These are phyloP conservation scores for Acanthamoeba royreba DNA, from an alignment of 208 protist species.

Conservation along the genomic window DNA sequence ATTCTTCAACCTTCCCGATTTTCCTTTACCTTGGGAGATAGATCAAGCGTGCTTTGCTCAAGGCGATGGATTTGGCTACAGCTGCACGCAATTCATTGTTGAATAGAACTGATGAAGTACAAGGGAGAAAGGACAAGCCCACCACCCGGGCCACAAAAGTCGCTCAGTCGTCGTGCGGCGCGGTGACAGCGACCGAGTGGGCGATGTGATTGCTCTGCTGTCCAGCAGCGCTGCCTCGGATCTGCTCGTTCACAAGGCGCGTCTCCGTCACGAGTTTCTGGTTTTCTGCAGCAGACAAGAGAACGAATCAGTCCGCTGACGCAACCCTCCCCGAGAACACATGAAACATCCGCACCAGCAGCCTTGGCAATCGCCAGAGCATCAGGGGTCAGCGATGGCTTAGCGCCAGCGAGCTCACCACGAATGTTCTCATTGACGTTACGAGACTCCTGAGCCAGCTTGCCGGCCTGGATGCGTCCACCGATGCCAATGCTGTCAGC, in stretches of 20 bases:
- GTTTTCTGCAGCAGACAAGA: neutral
- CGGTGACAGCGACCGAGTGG: neutral
- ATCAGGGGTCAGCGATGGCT: neutral
- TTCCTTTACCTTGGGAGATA: too few species aligned
- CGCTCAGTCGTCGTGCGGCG: neutral
- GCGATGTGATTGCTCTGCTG: constrained; percentile 8
- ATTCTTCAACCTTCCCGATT: too few species aligned
- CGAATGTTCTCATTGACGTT: constrained; percentile 32
- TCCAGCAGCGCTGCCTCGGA: neutral
- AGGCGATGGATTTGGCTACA: too few species aligned
- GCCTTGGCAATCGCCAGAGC: neutral
- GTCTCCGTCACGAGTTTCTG: constrained; percentile 5
- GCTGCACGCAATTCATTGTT: too few species aligned
- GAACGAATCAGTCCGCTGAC: neutral
- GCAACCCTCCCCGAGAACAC: neutral
- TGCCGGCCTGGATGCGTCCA: neutral
- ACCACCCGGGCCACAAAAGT: too few species aligned
- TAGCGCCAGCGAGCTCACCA: constrained; percentile 22
- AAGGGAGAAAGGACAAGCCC: too few species aligned
- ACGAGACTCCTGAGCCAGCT: constrained; percentile 3
- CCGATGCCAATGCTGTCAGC: constrained; percentile 49
- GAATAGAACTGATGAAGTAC: too few species aligned
- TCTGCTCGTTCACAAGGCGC: constrained; percentile 12
- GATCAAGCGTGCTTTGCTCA: too few species aligned
- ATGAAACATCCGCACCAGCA: neutral